Base-by-base conservation (phyloP, 192 early-diverging fungal species). In the Backusella mclennaniae region DNA sequence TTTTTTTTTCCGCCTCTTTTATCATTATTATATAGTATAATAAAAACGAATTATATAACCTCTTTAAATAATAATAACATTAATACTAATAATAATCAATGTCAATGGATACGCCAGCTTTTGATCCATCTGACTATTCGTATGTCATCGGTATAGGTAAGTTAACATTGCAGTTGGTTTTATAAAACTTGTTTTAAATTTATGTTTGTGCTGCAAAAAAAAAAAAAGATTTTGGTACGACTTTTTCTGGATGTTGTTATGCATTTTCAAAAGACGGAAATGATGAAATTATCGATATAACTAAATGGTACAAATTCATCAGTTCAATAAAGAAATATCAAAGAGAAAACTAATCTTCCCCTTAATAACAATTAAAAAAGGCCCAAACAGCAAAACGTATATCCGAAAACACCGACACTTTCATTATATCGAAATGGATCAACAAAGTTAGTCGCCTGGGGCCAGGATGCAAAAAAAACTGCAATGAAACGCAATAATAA, bases 211-310 rank as follows among this genome's bases (percentile, higher is more conserved):
- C n/a, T 76, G n/a, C 29, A 14, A 63, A 63, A 49, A 49, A 49
- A 49, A 49, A 49, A 66, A 42, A 11, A 72, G 70, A 72, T 44
- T 72, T 81, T 80, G 84, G 84, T 68, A 85, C 84, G 8, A 85
- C 84, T 12, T 85, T 83, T 71, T 83, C 84, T 23, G 85, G 85
- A 17, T 82, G 83, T 35, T 84, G 81, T 29, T 86, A 86, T 77
- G 80, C 85, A 35, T 82, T 86, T 19, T 46, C 70, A 42, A 72
- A 72, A 75, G 78, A 82, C 6, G 76, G 80, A 38, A 84, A 80
- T 29, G 83, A 84, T 53, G 85, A 86, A 66, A 79, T 86, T 14
- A 71, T 83, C 46, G 85, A 86, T 74, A 84, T 84, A 72, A 82
- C 83, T 9, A 81, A 77, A 29, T 87, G 80, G 80, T 75, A 74